Percentiles rank a stretch among this genome's conserved stretches.
phyloP scores from a whole-genome alignment of 2,329 filamentous ascomycete species.

The Didymella segeticola region DNA sequence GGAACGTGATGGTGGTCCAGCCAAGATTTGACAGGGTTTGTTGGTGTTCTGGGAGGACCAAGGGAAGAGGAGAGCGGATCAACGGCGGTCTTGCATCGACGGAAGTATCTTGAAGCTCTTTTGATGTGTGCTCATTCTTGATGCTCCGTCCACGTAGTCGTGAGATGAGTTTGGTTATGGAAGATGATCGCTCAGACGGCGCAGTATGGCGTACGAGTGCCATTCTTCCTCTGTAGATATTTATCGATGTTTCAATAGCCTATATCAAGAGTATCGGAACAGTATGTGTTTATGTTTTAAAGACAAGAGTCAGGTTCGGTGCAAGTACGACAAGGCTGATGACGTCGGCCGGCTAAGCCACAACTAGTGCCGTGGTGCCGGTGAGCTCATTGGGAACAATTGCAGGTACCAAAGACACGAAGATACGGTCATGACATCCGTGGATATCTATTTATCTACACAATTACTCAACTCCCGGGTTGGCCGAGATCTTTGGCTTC shows the following conservation, averaged over 20 bases:
- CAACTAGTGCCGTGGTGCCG: background rate
- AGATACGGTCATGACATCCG: too few relatives aligned
- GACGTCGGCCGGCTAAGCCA: slow-evolving; percentile 16
- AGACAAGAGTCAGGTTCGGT: background rate
- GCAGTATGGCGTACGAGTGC: slow-evolving; percentile 1
- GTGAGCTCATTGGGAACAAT: slow-evolving; percentile 1
- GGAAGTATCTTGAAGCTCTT: background rate
- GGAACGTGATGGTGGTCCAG: slow-evolving; percentile 47
- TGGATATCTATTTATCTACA: background rate
- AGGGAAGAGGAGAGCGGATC: slow-evolving; percentile 31
- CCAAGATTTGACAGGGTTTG: slow-evolving; percentile 39
- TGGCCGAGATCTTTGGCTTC: slow-evolving; percentile 15
- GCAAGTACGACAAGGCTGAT: slow-evolving; percentile 4
- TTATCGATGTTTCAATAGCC: too few relatives aligned
- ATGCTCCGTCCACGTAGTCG: slow-evolving; percentile 24
- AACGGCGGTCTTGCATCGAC: slow-evolving; percentile 32
- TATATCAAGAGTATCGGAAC: too few relatives aligned
- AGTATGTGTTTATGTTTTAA: background rate
- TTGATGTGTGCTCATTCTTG: background rate
- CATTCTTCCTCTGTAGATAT: background rate
- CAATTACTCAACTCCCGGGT: background rate
- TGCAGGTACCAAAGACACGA: background rate
- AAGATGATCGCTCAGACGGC: slow-evolving; percentile 25
- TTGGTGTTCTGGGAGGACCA: slow-evolving; percentile 45
- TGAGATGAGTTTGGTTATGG: slow-evolving; percentile 41